Conservation (phyloP, 1,139 yeast genomes). For the Candida neerlandica region DNA sequence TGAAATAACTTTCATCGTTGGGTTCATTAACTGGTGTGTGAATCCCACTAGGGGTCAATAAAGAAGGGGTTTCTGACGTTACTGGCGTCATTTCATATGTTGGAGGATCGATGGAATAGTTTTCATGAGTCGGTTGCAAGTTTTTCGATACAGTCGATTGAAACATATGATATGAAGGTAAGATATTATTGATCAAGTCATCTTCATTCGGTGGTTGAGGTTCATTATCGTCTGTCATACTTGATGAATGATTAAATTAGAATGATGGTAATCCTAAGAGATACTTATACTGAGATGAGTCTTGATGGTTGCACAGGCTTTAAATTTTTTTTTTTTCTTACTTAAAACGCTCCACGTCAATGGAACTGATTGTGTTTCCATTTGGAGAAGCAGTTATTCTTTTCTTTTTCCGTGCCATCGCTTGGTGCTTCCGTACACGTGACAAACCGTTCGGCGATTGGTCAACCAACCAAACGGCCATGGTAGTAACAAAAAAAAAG, state of each 20-base stretch:
- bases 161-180: constrained; percentile 52
- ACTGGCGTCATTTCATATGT: constrained; percentile 43
- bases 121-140: constrained; percentile 42
- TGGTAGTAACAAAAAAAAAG: no score
- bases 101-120: constrained; percentile 47
- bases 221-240: background rate
- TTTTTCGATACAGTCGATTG: constrained; percentile 46
- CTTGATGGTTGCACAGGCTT: background rate
- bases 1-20: constrained; percentile 4
- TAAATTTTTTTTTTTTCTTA: background rate
- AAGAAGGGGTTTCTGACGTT: constrained; percentile 22
- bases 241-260: background rate
- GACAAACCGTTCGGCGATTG: no score
- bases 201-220: constrained; percentile 24
- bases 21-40: constrained; percentile 22
- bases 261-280: background rate
- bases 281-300: background rate
- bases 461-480: no score
- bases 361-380: background rate
- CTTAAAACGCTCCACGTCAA: background rate
- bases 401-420: background rate
- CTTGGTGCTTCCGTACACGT: no score
- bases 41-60: constrained; percentile 17
- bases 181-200: constrained; percentile 40
- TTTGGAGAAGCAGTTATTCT: background rate